These are phyloP conservation scores for Pseudogymnoascus destructans DNA, from an alignment of 2,329 filamentous ascomycete genomes.

Conservation along the genomic window DNA sequence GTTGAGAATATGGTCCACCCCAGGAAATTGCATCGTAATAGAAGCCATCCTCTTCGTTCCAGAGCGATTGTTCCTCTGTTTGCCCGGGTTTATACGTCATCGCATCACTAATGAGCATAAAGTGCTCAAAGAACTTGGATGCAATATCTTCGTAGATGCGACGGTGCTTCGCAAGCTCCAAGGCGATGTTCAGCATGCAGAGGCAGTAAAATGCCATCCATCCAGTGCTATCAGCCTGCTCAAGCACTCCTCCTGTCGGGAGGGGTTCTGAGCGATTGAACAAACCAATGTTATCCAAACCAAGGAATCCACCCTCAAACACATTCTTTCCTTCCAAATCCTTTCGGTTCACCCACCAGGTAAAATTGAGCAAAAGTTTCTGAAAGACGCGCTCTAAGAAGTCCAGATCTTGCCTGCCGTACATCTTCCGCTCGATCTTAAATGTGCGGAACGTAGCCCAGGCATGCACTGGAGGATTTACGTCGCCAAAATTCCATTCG, in stretches of 20 bases:
- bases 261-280: constrained; percentile 95
- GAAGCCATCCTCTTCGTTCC: constrained; percentile 95
- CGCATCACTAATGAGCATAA: constrained; percentile 93
- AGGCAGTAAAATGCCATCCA: constrained; percentile 99
- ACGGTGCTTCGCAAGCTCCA: constrained; percentile 89
- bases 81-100: constrained; percentile 71
- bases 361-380: constrained; percentile 90
- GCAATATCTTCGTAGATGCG: constrained; percentile 94
- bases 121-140: constrained; percentile 98
- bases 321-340: constrained; percentile 91
- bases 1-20: constrained; percentile 85
- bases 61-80: constrained; percentile 70
- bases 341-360: constrained; percentile 98
- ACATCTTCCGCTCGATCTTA: constrained; percentile 97
- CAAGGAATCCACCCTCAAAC: constrained; percentile 91
- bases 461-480: constrained; percentile 91
- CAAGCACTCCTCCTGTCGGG: constrained; percentile 82
- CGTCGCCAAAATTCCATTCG: constrained; percentile 97
- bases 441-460: constrained; percentile 94
- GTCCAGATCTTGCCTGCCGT: constrained; percentile 85
- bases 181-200: constrained; percentile 91
- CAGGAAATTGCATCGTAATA: constrained; percentile 98
- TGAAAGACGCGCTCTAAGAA: constrained; percentile 95
- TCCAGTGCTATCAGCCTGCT: constrained; percentile 93
- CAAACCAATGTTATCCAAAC: constrained; percentile 90